Base-by-base conservation (phyloP, 768 basidiomycete genomes). In the Kwoniella dejecticola region DNA sequence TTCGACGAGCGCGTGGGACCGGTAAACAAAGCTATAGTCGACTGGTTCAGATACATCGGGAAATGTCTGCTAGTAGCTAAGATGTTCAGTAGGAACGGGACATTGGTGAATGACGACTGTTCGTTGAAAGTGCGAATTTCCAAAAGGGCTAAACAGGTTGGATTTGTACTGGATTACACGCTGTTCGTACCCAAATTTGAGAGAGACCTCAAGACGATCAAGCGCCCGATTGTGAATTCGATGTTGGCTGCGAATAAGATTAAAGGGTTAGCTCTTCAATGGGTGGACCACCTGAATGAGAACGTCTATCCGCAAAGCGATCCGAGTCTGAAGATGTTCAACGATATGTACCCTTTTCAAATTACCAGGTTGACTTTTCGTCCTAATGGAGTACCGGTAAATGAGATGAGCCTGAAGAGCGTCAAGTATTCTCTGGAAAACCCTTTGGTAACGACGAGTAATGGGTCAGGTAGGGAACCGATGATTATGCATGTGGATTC, bases 41-140 rank as follows among this genome's bases (percentile, higher is more conserved):
- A 59, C 2, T 59, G 57, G 57, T 30, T 59, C 3, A 40, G 40
- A 23, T 59, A 59, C 24, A 44, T 59, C 19, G 57, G 57, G 13
- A 59, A 52, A 46, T 23, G 17, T 19, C 33, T 49, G 4, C n/a
- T 59, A 21, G 27, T 59, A 27, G 41, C 57, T 7, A 40, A 40
- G 15, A 52, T 52, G 48, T 59, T 59, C 24, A 50, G 36, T 17
- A 17, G 38, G 12, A 30, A 27, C 15, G 57, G 57, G 7, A 31
- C 23, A 15, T 45, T 48, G 21, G 1, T 59, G 13, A 13, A n/a
- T 7, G 3, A 7, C 12, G 30, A 44, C 31, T 27, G 47, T 7
- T 27, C 33, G 4, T 24, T 52, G 7, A 40, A 49, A 24, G 38
- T 52, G 2, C 36, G 27, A 45, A 31, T 49, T 1, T 26, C 33